Evolutionary conservation across 129 eudicot species (phyloP), one percentile per base, ranked within the genome.

Genomic region (Escallonia herrerae): DNA sequence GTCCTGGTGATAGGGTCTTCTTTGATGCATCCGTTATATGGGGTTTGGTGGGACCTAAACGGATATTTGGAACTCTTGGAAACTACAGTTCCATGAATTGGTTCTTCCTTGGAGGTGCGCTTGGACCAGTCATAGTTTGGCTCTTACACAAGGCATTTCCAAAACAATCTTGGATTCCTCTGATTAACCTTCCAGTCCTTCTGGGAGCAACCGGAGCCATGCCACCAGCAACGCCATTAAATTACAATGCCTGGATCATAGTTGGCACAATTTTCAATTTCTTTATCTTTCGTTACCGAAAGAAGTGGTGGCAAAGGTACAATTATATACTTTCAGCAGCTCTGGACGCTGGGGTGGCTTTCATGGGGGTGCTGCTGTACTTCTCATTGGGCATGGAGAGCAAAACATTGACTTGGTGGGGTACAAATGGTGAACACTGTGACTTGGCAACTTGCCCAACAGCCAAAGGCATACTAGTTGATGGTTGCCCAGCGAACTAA

Each of bases 1-100:
- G 97, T 62, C 97, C 95, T 9, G 79, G 90, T 6, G 95, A 90
- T 51, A 66, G 95, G 33, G 95, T 90, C 65, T 90, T 90, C 71
- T 90, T 90, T 13, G 97, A 90, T 70, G 97, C 95, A 59, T 90
- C 97, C 3, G 97, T 90, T 10, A 90, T 90, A 77, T 90, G 97
- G 97, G 97, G 97, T 62, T 76, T 90, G 76, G 95, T 80, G 60
- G 97, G 97, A 50, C 97, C 97, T 0, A 87, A 76, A 60, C 79
- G 97, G 43, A 90, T 90, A 7, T 90, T 90, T 33, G 95, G 95
- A 55, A 59, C 74, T 52, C 87, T 72, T 7, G 97, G 97, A 72
- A 82, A 82, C 71, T 90, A 90, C 53, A 84, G 86, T 57, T 69
- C 84, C 63, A 84, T 90, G 90, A 90, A 90, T 62, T 90, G 97